phyloP scores from a whole-genome alignment of 192 early-diverging fungal species.

The Coemansia sp. region DNA sequence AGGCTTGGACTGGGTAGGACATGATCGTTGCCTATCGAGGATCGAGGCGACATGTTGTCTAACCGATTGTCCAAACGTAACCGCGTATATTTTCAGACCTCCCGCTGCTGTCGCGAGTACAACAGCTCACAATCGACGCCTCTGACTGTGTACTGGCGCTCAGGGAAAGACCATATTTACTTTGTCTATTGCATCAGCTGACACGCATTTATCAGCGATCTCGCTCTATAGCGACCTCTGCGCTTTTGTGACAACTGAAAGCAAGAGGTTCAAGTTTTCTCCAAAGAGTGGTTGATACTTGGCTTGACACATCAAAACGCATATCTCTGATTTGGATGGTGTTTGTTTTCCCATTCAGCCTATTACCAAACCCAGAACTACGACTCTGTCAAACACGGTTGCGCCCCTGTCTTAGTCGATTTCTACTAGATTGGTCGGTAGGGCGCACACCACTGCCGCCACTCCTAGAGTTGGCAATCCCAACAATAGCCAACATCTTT shows the following conservation, averaged over 20 bases:
- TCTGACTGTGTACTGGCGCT: not conserved
- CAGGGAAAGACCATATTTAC: slow-evolving; percentile 8
- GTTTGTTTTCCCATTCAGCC: slow-evolving; percentile 8
- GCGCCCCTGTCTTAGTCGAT: too few species aligned
- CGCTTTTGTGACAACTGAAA: slow-evolving; percentile 16
- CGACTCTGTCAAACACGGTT: not conserved
- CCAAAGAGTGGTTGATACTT: not conserved
- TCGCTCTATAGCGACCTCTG: slow-evolving; percentile 30
- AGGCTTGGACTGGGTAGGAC: too few species aligned
- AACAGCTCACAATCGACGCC: slow-evolving; percentile 14
- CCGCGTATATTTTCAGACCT: too few species aligned
- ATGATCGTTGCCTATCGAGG: not conserved
- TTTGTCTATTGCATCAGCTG: not conserved
- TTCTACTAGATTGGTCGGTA: too few species aligned
- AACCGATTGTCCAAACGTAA: too few species aligned
- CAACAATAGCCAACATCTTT: too few species aligned
- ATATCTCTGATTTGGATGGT: slow-evolving; percentile 16
- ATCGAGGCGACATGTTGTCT: not conserved
- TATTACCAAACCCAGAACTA: too few species aligned
- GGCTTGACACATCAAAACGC: not conserved
- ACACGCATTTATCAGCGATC: not conserved
- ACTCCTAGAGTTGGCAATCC: too few species aligned
- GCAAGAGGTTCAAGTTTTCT: not conserved
- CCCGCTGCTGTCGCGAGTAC: not conserved
- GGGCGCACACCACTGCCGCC: too few species aligned